Percentiles rank a stretch among this genome's conserved stretches.
These are phyloP conservation scores for Solanum ossicruentum DNA, from an alignment of 257 asterid genomes.

Conservation along the genomic window DNA sequence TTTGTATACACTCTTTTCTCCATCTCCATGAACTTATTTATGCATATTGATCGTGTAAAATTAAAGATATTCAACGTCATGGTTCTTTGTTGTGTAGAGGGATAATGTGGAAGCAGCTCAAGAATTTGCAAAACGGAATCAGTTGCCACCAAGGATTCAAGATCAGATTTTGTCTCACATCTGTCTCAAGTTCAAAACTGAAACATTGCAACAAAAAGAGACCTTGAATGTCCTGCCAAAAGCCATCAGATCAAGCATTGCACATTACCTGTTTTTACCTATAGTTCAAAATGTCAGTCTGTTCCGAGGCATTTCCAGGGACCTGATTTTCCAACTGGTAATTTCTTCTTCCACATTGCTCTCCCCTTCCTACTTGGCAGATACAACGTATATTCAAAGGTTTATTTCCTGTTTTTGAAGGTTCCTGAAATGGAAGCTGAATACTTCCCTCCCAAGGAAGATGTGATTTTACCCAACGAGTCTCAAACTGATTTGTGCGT, in stretches of 20 bases:
- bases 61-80: background rate
- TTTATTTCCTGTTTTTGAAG: conserved; percentile 12
- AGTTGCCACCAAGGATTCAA: conserved; percentile 44
- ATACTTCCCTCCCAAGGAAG: conserved; percentile 72
- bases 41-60: background rate
- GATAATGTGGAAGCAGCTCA: conserved; percentile 60
- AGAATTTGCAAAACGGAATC: conserved; percentile 61
- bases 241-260: conserved; percentile 66
- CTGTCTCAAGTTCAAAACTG: conserved; percentile 81
- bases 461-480: conserved; percentile 66
- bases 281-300: conserved; percentile 43
- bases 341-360: background rate
- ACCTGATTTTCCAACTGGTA: conserved; percentile 80
- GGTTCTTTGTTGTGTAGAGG: conserved; percentile 32
- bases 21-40: background rate
- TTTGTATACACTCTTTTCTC: conserved; percentile 21
- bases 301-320: conserved; percentile 64
- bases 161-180: conserved; percentile 67
- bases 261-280: conserved; percentile 59
- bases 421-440: conserved; percentile 86
- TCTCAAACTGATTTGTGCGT: conserved; percentile 59
- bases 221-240: conserved; percentile 58
- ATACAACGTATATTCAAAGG: background rate
- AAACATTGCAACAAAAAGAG: conserved; percentile 70
- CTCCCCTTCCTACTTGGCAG: background rate